Evolutionary conservation across 2,329 filamentous ascomycete species (phyloP).

Genomic region (Corynespora cassiicola): DNA sequence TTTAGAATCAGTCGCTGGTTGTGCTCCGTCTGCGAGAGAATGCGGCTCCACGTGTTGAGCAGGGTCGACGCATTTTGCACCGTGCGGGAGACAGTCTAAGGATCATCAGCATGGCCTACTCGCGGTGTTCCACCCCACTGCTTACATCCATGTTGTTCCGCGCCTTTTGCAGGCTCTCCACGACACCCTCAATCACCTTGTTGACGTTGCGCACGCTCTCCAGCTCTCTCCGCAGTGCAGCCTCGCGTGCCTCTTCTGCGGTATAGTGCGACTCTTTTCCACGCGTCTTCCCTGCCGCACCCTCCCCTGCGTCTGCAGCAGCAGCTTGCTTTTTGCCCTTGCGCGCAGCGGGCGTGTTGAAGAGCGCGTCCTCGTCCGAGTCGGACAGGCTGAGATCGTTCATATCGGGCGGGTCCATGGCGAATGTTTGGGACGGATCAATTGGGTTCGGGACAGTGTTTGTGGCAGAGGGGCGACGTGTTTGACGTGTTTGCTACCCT

Average conservation of each 20-base stretch:
- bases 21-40: constrained; percentile 96
- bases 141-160: constrained; percentile 79
- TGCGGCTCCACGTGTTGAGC: constrained; percentile 93
- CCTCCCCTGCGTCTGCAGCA: constrained; percentile 48
- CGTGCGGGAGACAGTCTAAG: constrained; percentile 80
- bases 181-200: constrained; percentile 79
- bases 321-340: constrained; percentile 46
- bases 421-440: constrained; percentile 7
- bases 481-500: constrained; percentile 37
- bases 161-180: constrained; percentile 73
- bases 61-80: constrained; percentile 87
- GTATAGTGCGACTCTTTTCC: constrained; percentile 63
- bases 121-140: constrained; percentile 1
- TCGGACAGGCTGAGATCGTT: constrained; percentile 61
- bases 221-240: constrained; percentile 77
- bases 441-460: neutral
- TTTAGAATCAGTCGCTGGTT: constrained; percentile 92
- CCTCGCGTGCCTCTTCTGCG: constrained; percentile 72
- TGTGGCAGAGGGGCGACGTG: constrained; percentile 13
- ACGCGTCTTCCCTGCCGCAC: constrained; percentile 45
- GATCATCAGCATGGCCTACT: constrained; percentile 10
- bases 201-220: constrained; percentile 87
- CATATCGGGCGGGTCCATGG: constrained; percentile 53
- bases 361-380: constrained; percentile 63
- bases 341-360: constrained; percentile 59